phyloP scores from a whole-genome alignment of 2,329 filamentous ascomycete species.

The Venturia pyrina region DNA sequence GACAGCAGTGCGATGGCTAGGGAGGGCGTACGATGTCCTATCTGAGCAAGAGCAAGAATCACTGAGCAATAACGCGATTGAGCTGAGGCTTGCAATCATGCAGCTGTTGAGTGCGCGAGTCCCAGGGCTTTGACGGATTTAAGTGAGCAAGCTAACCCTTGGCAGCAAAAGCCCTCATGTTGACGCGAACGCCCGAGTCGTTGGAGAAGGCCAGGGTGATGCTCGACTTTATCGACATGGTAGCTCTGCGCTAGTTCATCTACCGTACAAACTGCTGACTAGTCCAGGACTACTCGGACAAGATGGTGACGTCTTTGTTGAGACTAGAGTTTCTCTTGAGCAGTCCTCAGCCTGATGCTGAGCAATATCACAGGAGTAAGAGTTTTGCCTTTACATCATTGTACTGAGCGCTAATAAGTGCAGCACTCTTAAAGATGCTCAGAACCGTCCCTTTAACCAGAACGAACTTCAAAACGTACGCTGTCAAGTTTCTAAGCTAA shows the following conservation, averaged over 20 bases:
- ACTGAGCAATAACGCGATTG: conserved; percentile 48
- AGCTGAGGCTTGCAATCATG: conserved; percentile 56
- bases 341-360: conserved; percentile 25
- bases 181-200: conserved; percentile 34
- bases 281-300: conserved; percentile 29
- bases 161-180: conserved; percentile 45
- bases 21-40: conserved; percentile 53
- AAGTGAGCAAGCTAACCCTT: neutral
- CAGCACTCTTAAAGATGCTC: conserved; percentile 53
- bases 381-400: conserved; percentile 13
- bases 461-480: conserved; percentile 49
- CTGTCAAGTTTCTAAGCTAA: conserved; percentile 9
- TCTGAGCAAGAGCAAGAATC: conserved; percentile 44
- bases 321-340: conserved; percentile 56
- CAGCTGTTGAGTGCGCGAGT: conserved; percentile 38
- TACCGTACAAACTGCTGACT: neutral
- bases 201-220: conserved; percentile 46
- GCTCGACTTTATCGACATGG: conserved; percentile 49
- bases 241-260: neutral
- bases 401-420: conserved; percentile 14
- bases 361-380: conserved; percentile 33
- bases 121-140: neutral
- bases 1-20: conserved; percentile 61
- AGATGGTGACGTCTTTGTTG: conserved; percentile 56
- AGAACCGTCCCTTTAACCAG: conserved; percentile 50